A percentile compares a stretch with the other conserved stretches of the same genome.
phyloP scores from a whole-genome alignment of 2,329 filamentous ascomycete genomes.

The Trichoderma sp. region DNA sequence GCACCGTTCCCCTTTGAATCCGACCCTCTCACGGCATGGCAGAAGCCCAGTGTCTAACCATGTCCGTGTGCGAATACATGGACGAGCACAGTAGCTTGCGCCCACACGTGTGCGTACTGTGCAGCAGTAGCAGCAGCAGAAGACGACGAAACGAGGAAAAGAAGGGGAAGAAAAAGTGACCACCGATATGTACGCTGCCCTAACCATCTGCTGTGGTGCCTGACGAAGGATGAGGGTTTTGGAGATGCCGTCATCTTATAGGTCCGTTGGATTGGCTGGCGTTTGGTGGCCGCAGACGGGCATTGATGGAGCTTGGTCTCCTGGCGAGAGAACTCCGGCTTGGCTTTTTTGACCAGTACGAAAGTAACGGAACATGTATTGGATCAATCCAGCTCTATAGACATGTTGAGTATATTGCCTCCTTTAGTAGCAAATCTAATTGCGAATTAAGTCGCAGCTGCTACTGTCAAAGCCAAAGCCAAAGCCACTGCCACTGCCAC shows the following conservation, averaged over 20 bases:
- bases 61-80: not conserved
- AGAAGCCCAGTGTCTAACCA: not conserved
- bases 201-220: slow-evolving; percentile 20
- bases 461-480: not conserved
- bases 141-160: not conserved
- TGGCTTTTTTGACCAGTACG: not conserved
- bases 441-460: not conserved
- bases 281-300: slow-evolving; percentile 1
- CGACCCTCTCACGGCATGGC: slow-evolving; percentile 12
- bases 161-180: not conserved
- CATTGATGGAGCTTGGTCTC: not conserved
- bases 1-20: slow-evolving; percentile 12
- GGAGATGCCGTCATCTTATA: not conserved
- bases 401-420: not conserved
- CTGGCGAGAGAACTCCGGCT: not conserved
- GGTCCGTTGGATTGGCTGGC: not conserved
- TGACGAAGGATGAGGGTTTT: slow-evolving; percentile 19
- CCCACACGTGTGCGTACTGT: slow-evolving; percentile 7
- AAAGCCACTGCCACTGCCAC: not conserved
- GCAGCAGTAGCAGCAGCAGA: not conserved
- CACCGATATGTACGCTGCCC: slow-evolving; percentile 14
- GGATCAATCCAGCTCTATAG: not conserved
- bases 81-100: not conserved
- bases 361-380: not conserved
- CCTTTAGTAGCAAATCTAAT: not conserved